A percentile compares a stretch with the other conserved stretches of the same genome.
phyloP scores from a whole-genome alignment of 2,329 filamentous ascomycete species.

The Beauveria varroae region DNA sequence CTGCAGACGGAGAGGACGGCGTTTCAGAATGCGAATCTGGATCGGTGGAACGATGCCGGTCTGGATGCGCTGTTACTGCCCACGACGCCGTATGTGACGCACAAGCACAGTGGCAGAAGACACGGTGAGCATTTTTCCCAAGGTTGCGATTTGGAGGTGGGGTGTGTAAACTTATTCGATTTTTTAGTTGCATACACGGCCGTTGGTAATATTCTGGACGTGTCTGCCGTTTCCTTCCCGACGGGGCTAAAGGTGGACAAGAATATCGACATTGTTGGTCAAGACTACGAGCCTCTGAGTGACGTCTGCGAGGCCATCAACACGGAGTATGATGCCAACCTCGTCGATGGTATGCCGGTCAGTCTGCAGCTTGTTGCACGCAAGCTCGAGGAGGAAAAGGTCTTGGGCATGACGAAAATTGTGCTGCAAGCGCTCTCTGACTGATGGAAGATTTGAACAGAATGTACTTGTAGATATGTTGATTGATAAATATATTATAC shows the following conservation, averaged over 20 bases:
- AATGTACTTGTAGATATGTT: neutral
- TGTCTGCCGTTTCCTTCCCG: constrained; percentile 39
- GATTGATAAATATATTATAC: neutral
- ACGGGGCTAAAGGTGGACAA: constrained; percentile 34
- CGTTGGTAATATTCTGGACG: constrained; percentile 43
- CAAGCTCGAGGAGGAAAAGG: constrained; percentile 35
- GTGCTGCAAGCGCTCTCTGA: constrained; percentile 17
- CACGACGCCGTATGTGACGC: constrained; percentile 37
- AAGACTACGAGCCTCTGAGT: constrained; percentile 27
- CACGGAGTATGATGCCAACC: constrained; percentile 31
- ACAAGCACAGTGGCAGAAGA: constrained; percentile 29
- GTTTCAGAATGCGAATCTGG: constrained; percentile 39
- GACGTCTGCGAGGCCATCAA: constrained; percentile 30
- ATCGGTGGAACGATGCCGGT: constrained; percentile 36
- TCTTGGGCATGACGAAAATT: constrained; percentile 24
- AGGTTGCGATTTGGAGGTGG: constrained; percentile 17
- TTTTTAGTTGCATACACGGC: constrained; percentile 41
- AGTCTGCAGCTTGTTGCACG: constrained; percentile 36
- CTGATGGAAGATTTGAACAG: neutral
- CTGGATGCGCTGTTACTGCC: constrained; percentile 59
- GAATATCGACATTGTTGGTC: constrained; percentile 25
- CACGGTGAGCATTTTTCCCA: neutral
- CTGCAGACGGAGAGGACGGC: constrained; percentile 37
- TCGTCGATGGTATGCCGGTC: constrained; percentile 35
- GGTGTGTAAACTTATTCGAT: neutral